Percentiles rank a stretch among this genome's conserved stretches.
phyloP scores from a whole-genome alignment of 768 basidiomycete species.

The Mycena floridula region DNA sequence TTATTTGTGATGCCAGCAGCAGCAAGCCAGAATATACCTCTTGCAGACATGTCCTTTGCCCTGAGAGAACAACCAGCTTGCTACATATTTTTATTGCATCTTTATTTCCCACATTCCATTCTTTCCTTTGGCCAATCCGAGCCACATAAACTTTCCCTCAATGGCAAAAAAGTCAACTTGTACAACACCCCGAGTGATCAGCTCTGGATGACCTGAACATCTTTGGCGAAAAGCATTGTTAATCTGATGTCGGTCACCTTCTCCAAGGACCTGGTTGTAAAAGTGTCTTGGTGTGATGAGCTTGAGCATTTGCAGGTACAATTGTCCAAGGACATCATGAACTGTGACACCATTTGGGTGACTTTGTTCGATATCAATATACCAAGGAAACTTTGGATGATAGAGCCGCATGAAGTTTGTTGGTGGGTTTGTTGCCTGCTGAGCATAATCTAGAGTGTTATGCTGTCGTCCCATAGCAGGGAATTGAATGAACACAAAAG shows the following conservation, averaged over 20 bases:
- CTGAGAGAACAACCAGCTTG: too few species aligned
- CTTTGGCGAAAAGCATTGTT: constrained; percentile 38
- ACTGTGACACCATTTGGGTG: constrained; percentile 54
- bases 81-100: too few species aligned
- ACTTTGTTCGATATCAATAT: constrained; percentile 46
- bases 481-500: constrained; percentile 32
- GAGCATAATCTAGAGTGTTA: constrained; percentile 45
- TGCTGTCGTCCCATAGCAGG: constrained; percentile 35
- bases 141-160: constrained; percentile 33
- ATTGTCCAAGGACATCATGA: constrained; percentile 43
- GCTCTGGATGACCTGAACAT: constrained; percentile 28
- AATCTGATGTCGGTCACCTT: constrained; percentile 36
- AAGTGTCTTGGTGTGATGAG: constrained; percentile 48
- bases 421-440: constrained; percentile 48
- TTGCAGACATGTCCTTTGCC: too few species aligned
- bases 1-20: too few species aligned
- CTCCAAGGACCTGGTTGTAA: constrained; percentile 50
- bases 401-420: constrained; percentile 46
- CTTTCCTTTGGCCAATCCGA: constrained; percentile 46
- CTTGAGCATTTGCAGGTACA: constrained; percentile 35
- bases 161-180: constrained; percentile 58
- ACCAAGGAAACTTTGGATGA: constrained; percentile 59
- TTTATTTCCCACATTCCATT: constrained; percentile 66
- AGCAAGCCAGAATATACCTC: too few species aligned
- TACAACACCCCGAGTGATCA: constrained; percentile 37